These are phyloP conservation scores for Fraxinus dipetala DNA, from an alignment of 305 asterid genomes.

Conservation along the genomic window DNA sequence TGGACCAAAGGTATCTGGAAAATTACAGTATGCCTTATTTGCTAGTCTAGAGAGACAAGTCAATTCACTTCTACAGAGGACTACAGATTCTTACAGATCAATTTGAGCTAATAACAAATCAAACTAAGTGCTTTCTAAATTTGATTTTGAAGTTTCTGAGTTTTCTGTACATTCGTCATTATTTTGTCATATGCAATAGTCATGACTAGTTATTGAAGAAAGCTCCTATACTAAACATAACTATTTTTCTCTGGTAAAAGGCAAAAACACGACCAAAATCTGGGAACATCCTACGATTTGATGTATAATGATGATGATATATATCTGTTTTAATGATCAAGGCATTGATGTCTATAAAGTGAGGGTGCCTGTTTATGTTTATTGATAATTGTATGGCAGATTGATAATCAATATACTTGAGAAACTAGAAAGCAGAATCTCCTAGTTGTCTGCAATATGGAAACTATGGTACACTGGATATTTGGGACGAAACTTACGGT, in stretches of 20 bases:
- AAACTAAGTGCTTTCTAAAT: neutral
- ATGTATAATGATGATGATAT: neutral
- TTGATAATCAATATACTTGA: neutral
- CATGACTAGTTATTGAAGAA: neutral
- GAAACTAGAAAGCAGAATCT: neutral
- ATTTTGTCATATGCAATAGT: neutral
- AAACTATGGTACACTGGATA: constrained; percentile 8
- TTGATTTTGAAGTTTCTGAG: neutral
- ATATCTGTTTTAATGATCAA: neutral
- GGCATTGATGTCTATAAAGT: neutral
- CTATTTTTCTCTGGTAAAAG: neutral
- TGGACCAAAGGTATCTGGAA: neutral
- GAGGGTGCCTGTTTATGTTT: neutral
- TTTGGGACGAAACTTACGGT: constrained; percentile 54
- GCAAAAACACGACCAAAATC: neutral
- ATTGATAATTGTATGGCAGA: neutral
- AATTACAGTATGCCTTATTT: neutral
- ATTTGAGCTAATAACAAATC: neutral
- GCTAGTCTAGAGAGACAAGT: neutral
- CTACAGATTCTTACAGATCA: neutral
- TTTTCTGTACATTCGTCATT: neutral
- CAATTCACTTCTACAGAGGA: neutral
- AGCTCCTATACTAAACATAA: neutral
- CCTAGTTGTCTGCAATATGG: neutral
- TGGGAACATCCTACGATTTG: neutral